Evolutionary conservation across 371 early-diverging fungal species (phyloP).

Genomic region (Coemansia linderi): DNA sequence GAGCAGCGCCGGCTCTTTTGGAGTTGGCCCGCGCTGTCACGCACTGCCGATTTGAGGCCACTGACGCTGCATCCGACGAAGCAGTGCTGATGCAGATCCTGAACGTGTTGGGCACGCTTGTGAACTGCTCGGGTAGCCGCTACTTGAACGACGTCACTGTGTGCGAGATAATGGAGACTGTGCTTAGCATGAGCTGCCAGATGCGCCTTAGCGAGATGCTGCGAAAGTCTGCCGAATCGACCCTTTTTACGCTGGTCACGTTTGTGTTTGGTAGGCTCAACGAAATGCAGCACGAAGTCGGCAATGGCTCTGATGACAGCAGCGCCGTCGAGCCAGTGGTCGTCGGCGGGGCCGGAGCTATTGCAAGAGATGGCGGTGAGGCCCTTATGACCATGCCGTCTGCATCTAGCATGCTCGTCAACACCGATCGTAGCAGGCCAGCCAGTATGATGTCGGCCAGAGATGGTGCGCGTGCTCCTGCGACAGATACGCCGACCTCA

Average conservation of each 20-base stretch:
- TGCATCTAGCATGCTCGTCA: constrained; percentile 37
- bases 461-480: background rate
- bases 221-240: constrained; percentile 53
- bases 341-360: background rate
- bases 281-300: constrained; percentile 14
- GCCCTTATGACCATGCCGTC: constrained; percentile 32
- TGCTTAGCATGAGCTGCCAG: constrained; percentile 94
- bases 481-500: background rate
- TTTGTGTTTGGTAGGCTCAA: constrained; percentile 47
- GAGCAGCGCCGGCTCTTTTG: constrained; percentile 35
- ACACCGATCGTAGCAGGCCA: constrained; percentile 29
- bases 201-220: constrained; percentile 74
- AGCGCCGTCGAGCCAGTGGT: background rate
- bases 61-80: constrained; percentile 91
- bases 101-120: constrained; percentile 72
- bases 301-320: background rate
- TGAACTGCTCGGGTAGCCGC: constrained; percentile 67
- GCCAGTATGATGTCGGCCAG: constrained; percentile 9
- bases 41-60: constrained; percentile 93
- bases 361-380: constrained; percentile 7
- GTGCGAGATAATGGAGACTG: constrained; percentile 95
- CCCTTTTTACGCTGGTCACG: constrained; percentile 45
- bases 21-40: constrained; percentile 74
- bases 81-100: constrained; percentile 87
- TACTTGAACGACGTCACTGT: constrained; percentile 86